Conservation (phyloP, 2,329 filamentous ascomycete genomes). For the Colletotrichum sp. region DNA sequence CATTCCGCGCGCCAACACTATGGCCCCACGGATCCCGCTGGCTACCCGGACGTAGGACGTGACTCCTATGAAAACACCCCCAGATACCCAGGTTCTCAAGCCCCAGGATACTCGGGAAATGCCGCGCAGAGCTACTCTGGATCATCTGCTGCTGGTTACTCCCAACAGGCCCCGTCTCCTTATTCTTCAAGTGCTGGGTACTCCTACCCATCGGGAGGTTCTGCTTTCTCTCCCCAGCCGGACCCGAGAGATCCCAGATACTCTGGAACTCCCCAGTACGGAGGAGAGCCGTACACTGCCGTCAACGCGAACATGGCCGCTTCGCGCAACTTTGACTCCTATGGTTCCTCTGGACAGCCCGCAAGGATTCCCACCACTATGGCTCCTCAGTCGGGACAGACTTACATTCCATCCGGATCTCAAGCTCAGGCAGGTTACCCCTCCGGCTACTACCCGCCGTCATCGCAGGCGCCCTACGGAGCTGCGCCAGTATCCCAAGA, state of each 20-base stretch:
- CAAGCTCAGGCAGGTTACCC: slow-evolving; percentile 13
- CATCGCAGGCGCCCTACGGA: slow-evolving; percentile 2
- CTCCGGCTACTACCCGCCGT: slow-evolving; percentile 30
- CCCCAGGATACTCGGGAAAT: slow-evolving; percentile 54
- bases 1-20: slow-evolving; percentile 49
- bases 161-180: slow-evolving; percentile 16
- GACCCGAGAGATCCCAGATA: slow-evolving; percentile 22
- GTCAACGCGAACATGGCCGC: slow-evolving; percentile 10
- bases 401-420: slow-evolving; percentile 21
- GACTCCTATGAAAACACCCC: slow-evolving; percentile 47
- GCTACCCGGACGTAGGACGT: slow-evolving; percentile 37
- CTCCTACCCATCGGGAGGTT: slow-evolving; percentile 19
- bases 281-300: slow-evolving; percentile 16
- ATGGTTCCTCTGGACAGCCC: slow-evolving; percentile 18
- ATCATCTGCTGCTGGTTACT: background rate
- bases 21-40: slow-evolving; percentile 39
- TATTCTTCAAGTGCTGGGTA: slow-evolving; percentile 21
- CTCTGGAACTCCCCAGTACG: slow-evolving; percentile 19
- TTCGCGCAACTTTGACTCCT: slow-evolving; percentile 13
- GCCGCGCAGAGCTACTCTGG: slow-evolving; percentile 29
- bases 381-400: slow-evolving; percentile 9
- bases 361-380: slow-evolving; percentile 15
- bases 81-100: slow-evolving; percentile 57
- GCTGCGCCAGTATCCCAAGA: slow-evolving; percentile 49
- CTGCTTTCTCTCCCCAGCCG: slow-evolving; percentile 19